phyloP scores from a whole-genome alignment of 495 filamentous ascomycete species.

The Daldinia grandis region DNA sequence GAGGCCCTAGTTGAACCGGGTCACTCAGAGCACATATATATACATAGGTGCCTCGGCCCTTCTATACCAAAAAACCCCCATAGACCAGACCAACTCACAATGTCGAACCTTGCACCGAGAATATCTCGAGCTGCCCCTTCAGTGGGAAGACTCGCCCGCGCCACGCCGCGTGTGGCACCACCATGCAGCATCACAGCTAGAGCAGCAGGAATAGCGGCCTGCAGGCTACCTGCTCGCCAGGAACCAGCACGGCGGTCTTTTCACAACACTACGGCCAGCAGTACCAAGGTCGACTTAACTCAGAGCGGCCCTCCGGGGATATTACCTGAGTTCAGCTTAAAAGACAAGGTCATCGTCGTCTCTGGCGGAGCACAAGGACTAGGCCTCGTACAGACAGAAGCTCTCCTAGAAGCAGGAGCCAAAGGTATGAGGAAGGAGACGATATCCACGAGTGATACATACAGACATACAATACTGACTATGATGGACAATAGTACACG shows the following conservation, averaged over 20 bases:
- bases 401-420: conserved; percentile 81
- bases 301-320: conserved; percentile 23
- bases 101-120: conserved; percentile 34
- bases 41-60: neutral
- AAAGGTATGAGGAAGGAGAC: conserved; percentile 50
- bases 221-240: conserved; percentile 12
- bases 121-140: conserved; percentile 35
- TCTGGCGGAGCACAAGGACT: conserved; percentile 83
- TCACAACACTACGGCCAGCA: conserved; percentile 13
- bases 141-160: conserved; percentile 31
- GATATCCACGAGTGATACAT: neutral
- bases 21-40: conserved; percentile 4
- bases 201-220: conserved; percentile 9
- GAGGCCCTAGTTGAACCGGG: conserved; percentile 1
- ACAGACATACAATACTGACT: conserved; percentile 13
- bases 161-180: conserved; percentile 20
- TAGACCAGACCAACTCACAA: conserved; percentile 23
- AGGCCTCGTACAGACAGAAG: conserved; percentile 80
- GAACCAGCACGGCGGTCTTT: conserved; percentile 21
- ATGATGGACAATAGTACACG: conserved; percentile 59
- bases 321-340: conserved; percentile 82
- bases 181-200: conserved; percentile 18
- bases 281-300: conserved; percentile 2
- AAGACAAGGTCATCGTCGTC: conserved; percentile 78
- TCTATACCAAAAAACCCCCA: neutral